Evolutionary conservation across 106 monocot genomes (phyloP).

Genomic region (Amphibolis antarctica): DNA sequence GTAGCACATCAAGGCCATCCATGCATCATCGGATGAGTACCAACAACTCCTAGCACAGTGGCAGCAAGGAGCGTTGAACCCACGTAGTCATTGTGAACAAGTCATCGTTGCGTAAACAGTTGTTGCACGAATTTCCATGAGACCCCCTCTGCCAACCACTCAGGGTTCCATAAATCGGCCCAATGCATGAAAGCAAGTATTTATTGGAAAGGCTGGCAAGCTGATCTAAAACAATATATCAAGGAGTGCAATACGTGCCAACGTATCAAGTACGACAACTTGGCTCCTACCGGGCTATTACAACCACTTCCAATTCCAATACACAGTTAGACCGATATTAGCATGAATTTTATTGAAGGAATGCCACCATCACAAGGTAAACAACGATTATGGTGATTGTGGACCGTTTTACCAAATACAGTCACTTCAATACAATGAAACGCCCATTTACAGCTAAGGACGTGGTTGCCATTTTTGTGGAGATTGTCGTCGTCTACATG

Average conservation of each 20-base stretch:
- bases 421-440: too few relatives aligned
- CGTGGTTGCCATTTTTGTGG: too few relatives aligned
- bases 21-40: not conserved
- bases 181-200: not conserved
- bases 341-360: not conserved
- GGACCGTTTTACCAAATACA: too few relatives aligned
- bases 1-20: not conserved
- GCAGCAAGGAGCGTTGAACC: not conserved
- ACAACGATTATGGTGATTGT: too few relatives aligned
- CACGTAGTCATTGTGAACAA: too few relatives aligned
- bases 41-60: not conserved
- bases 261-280: not conserved
- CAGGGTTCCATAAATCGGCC: not conserved
- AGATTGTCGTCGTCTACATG: too few relatives aligned
- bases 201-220: not conserved
- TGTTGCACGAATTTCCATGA: too few relatives aligned
- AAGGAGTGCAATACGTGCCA: not conserved
- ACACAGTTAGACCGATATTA: not conserved
- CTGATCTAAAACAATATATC: not conserved
- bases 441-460: too few relatives aligned
- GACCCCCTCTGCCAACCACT: not conserved
- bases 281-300: not conserved
- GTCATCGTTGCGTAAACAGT: too few relatives aligned
- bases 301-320: constrained; percentile 3
- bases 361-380: too few relatives aligned